Evolutionary conservation across 1,284 basidiomycete genomes (phyloP).

Genomic region (Tausonia pullulans): DNA sequence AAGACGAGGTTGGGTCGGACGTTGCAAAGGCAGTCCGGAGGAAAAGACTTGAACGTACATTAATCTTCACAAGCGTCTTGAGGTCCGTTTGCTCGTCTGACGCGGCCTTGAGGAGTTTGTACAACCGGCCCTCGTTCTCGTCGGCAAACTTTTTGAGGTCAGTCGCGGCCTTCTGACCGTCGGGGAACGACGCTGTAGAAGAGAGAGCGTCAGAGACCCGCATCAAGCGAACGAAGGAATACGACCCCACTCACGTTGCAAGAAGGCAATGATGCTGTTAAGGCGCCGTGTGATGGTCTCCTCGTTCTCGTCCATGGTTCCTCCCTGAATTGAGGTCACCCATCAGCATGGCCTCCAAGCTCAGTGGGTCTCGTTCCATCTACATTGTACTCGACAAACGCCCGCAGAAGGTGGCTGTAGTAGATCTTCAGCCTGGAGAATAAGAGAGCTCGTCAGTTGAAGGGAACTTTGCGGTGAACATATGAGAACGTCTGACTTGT

Average conservation of each 20-base stretch:
- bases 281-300: slow-evolving; percentile 39
- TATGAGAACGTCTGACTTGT: slow-evolving; percentile 29
- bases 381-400: slow-evolving; percentile 70
- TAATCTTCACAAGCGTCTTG: slow-evolving; percentile 65
- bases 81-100: slow-evolving; percentile 75
- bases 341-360: neutral
- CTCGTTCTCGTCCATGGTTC: slow-evolving; percentile 69
- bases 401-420: slow-evolving; percentile 43
- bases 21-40: neutral
- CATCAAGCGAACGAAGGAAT: neutral
- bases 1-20: neutral
- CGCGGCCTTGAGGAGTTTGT: slow-evolving; percentile 68
- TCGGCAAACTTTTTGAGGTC: slow-evolving; percentile 77
- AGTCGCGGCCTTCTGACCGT: slow-evolving; percentile 59
- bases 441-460: neutral
- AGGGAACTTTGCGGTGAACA: slow-evolving; percentile 32
- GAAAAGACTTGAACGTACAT: slow-evolving; percentile 39
- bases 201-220: neutral
- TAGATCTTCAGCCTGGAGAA: neutral
- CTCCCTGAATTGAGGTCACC: slow-evolving; percentile 47
- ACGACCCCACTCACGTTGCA: neutral
- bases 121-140: slow-evolving; percentile 71
- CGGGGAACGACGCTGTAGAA: slow-evolving; percentile 47
- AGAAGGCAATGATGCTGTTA: neutral
- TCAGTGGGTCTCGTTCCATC: slow-evolving; percentile 24